phyloP scores from a whole-genome alignment of 768 basidiomycete species.

The Suillus brevipes region DNA sequence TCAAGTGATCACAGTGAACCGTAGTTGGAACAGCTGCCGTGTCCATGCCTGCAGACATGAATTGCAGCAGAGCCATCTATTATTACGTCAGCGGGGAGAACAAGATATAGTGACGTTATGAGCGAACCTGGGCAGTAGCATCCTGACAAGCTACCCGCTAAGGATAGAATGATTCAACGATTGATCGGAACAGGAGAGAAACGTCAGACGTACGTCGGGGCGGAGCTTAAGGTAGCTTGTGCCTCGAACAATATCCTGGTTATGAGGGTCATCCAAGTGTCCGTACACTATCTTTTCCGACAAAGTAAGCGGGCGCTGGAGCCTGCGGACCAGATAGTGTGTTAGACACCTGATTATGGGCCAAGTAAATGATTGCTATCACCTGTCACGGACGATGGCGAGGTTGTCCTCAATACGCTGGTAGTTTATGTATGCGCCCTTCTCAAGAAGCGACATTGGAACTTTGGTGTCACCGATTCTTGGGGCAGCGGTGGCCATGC shows the following conservation, averaged over 20 bases:
- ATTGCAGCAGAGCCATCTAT: conserved; percentile 98
- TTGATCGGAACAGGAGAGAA: background rate
- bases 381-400: conserved; percentile 83
- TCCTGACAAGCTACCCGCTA: conserved; percentile 91
- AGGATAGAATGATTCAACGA: conserved; percentile 12
- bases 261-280: conserved; percentile 92
- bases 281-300: conserved; percentile 98
- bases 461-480: conserved; percentile 91
- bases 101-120: conserved; percentile 16
- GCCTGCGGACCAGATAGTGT: conserved; percentile 42
- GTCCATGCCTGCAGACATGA: conserved; percentile 99
- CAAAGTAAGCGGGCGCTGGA: conserved; percentile 87
- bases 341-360: background rate
- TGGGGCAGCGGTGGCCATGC: conserved; percentile 79
- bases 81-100: conserved; percentile 28
- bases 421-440: conserved; percentile 86
- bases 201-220: conserved; percentile 75
- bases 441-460: conserved; percentile 83
- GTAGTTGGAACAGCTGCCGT: conserved; percentile 97
- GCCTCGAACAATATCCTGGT: conserved; percentile 90
- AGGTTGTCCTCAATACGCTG: conserved; percentile 99
- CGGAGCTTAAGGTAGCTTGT: conserved; percentile 95
- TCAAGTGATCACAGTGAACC: conserved; percentile 99
- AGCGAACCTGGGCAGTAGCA: conserved; percentile 77
- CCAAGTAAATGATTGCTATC: conserved; percentile 9